A percentile compares a stretch with the other conserved stretches of the same genome.
These are phyloP conservation scores for Simplicillium sp. DNA, from an alignment of 2,329 filamentous ascomycete genomes.

Conservation along the genomic window DNA sequence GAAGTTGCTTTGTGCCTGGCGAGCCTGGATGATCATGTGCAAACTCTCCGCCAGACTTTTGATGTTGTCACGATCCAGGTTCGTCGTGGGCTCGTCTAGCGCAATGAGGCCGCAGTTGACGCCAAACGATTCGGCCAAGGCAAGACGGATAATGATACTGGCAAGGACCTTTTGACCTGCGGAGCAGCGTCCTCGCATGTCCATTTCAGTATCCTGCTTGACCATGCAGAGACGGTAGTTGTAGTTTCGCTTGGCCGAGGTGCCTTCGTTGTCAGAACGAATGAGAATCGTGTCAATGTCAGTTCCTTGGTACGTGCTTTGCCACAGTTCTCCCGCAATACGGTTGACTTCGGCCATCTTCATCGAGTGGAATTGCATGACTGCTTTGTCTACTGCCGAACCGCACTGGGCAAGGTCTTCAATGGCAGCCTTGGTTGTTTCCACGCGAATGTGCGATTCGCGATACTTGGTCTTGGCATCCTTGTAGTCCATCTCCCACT, in stretches of 20 bases:
- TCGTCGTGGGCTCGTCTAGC: conserved; percentile 94
- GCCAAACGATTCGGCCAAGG: conserved; percentile 92
- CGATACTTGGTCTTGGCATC: conserved; percentile 73
- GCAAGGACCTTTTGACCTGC: conserved; percentile 95
- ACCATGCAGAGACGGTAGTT: conserved; percentile 98
- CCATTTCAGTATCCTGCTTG: conserved; percentile 95
- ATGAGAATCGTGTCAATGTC: conserved; percentile 97
- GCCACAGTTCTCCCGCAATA: conserved; percentile 95
- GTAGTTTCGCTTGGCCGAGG: conserved; percentile 68
- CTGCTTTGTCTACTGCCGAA: conserved; percentile 82
- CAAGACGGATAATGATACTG: conserved; percentile 93
- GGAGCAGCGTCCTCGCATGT: conserved; percentile 96
- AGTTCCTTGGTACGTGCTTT: conserved; percentile 90
- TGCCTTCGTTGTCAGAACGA: conserved; percentile 76
- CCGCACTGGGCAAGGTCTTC: conserved; percentile 81
- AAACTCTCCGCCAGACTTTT: conserved; percentile 75
- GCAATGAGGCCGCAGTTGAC: conserved; percentile 93
- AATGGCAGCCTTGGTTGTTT: conserved; percentile 85
- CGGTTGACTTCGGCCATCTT: conserved; percentile 99
- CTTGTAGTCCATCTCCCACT: conserved; percentile 83
- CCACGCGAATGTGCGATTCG: conserved; percentile 80
- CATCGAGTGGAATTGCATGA: conserved; percentile 91
- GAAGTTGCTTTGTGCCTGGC: conserved; percentile 84
- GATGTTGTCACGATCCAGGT: conserved; percentile 93
- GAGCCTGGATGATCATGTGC: conserved; percentile 75